phyloP scores from a whole-genome alignment of 2,329 filamentous ascomycete species.

The Beauveria rudraprayagi region DNA sequence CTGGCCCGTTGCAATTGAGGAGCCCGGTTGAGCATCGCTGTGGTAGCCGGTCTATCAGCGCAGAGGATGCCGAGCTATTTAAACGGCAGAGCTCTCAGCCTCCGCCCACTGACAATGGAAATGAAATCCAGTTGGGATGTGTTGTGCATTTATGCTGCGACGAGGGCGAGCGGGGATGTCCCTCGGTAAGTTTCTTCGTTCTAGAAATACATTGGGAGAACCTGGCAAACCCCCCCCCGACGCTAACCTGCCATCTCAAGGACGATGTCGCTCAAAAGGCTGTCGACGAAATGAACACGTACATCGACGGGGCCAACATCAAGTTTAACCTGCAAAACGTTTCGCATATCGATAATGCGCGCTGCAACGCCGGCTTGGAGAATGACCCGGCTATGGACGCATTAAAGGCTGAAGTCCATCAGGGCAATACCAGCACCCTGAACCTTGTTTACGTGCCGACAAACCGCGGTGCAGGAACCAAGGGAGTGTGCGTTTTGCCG shows the following conservation, averaged over 20 bases:
- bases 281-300: neutral
- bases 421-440: neutral
- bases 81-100: neutral
- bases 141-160: neutral
- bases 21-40: neutral
- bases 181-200: neutral
- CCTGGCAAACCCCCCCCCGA: neutral
- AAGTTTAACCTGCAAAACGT: neutral
- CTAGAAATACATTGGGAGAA: neutral
- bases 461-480: neutral
- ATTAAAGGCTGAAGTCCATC: neutral
- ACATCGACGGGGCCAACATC: neutral
- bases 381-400: neutral
- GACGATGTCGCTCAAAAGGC: neutral
- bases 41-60: neutral
- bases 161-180: neutral
- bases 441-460: neutral
- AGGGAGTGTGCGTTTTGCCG: neutral
- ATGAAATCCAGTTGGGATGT: neutral
- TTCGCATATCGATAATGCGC: neutral
- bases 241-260: neutral
- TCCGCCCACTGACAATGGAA: neutral
- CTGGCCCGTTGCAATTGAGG: neutral
- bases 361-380: neutral
- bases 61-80: neutral